A percentile compares a stretch with the other conserved stretches of the same genome.
Conservation (phyloP, 768 basidiomycete species). For the Suillus bovinus region DNA sequence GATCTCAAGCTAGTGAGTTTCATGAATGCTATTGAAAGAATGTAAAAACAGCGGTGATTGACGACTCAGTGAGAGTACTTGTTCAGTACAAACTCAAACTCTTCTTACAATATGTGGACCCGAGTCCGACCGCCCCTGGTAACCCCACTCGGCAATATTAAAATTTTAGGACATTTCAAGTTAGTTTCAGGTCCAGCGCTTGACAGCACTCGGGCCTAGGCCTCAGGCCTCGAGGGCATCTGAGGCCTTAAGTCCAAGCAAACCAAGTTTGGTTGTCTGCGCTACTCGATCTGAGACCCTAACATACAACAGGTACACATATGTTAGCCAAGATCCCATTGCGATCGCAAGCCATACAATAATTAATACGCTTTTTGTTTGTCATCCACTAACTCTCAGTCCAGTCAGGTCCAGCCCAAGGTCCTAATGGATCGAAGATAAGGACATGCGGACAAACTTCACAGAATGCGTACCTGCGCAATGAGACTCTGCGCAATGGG, state of each 20-base stretch:
- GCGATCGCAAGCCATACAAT: neutral
- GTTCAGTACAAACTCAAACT: too few relatives aligned
- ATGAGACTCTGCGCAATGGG: conserved; percentile 52
- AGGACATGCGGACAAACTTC: neutral
- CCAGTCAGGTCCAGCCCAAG: conserved; percentile 14
- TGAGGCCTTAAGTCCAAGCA: neutral
- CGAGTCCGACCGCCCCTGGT: too few relatives aligned
- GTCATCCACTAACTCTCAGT: neutral
- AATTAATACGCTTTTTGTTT: neutral
- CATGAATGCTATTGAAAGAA: conserved; percentile 10
- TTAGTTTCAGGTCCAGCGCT: neutral
- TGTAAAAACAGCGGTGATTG: conserved; percentile 2
- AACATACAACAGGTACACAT: neutral
- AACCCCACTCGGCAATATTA: neutral
- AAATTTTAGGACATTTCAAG: neutral
- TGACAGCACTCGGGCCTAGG: neutral
- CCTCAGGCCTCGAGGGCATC: too few relatives aligned
- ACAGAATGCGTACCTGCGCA: conserved; percentile 40
- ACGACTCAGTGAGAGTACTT: too few relatives aligned
- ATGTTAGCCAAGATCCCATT: neutral
- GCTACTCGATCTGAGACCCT: neutral
- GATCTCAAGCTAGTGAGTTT: conserved; percentile 6
- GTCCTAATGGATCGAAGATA: conserved; percentile 21
- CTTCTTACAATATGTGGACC: too few relatives aligned
- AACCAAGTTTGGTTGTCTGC: neutral